Percentiles rank a stretch among this genome's conserved stretches.
phyloP scores from a whole-genome alignment of 768 basidiomycete species.

The Mycena maculata region DNA sequence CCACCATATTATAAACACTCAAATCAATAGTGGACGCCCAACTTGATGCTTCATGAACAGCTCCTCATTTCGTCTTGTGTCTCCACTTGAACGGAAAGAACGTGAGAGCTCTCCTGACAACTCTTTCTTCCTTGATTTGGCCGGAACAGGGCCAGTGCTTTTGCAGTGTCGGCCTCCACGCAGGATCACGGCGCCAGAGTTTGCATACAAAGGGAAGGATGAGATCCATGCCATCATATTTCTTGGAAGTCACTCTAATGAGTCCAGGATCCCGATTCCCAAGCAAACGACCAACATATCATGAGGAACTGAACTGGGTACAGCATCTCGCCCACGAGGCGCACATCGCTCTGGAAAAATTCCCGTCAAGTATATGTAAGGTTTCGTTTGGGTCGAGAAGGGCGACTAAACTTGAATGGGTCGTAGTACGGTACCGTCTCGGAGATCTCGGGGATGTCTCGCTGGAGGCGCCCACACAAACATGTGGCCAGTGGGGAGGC shows the following conservation, averaged over 20 bases:
- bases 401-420: too few relatives aligned
- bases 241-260: neutral
- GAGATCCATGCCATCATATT: neutral
- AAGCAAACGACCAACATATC: neutral
- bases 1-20: too few relatives aligned
- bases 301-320: neutral
- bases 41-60: too few relatives aligned
- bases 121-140: neutral
- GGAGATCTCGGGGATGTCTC: constrained; percentile 6
- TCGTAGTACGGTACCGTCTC: too few relatives aligned
- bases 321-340: neutral
- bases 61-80: too few relatives aligned
- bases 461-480: neutral
- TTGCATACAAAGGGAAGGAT: neutral
- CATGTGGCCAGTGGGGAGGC: constrained; percentile 4
- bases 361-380: too few relatives aligned
- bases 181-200: neutral
- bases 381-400: too few relatives aligned
- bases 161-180: neutral
- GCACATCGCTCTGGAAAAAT: neutral
- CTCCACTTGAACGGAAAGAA: too few relatives aligned
- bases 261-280: too few relatives aligned
- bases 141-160: neutral
- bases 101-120: neutral
- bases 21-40: too few relatives aligned